Evolutionary conservation across 768 basidiomycete species (phyloP).

Genomic region (Suillus hirtellus): DNA sequence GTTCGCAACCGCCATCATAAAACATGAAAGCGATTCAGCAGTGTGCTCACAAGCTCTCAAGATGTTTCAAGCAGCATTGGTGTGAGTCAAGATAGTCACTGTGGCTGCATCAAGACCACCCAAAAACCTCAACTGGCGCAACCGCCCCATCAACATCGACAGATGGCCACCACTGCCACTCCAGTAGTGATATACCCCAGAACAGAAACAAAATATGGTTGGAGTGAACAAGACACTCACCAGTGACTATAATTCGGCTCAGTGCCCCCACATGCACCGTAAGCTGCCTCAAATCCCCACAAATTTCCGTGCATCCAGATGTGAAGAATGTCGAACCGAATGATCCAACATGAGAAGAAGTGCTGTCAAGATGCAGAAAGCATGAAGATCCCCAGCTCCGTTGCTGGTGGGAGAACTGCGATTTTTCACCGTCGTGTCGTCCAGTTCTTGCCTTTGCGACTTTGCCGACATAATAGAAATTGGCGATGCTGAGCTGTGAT

Average conservation of each 20-base stretch:
- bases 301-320: slow-evolving; percentile 8
- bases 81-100: slow-evolving; percentile 31
- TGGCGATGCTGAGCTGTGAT: slow-evolving; percentile 10
- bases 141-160: slow-evolving; percentile 10
- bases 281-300: slow-evolving; percentile 4
- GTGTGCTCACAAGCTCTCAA: slow-evolving; percentile 13
- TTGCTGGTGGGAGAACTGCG: slow-evolving; percentile 23
- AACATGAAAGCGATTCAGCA: slow-evolving; percentile 12
- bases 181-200: slow-evolving; percentile 22
- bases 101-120: slow-evolving; percentile 12
- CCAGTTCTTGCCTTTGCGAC: slow-evolving; percentile 8
- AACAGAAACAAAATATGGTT: slow-evolving; percentile 18
- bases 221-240: slow-evolving; percentile 37
- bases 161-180: slow-evolving; percentile 5
- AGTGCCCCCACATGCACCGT: neutral
- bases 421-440: slow-evolving; percentile 30
- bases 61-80: slow-evolving; percentile 21
- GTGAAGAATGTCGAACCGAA: slow-evolving; percentile 12
- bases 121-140: slow-evolving; percentile 13
- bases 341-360: slow-evolving; percentile 18
- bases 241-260: slow-evolving; percentile 19
- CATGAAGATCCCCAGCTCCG: slow-evolving; percentile 21
- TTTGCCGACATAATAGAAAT: slow-evolving; percentile 1
- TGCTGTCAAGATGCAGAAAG: slow-evolving; percentile 26
- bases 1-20: slow-evolving; percentile 20